Evolutionary conservation across 2,329 filamentous ascomycete genomes (phyloP).

Genomic region (Ceratocystis huliohia): DNA sequence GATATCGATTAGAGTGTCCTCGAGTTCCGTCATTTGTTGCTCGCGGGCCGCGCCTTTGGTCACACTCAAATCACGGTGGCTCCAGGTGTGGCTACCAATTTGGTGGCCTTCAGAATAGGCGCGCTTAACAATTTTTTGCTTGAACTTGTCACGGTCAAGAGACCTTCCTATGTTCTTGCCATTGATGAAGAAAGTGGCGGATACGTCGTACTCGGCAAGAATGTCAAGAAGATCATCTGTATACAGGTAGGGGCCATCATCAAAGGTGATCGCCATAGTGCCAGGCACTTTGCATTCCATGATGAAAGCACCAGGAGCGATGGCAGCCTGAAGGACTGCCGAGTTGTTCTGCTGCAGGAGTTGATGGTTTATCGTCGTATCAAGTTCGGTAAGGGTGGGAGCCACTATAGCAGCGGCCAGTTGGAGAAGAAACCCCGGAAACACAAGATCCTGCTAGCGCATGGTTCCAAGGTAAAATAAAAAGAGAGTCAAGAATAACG

Average conservation of each 20-base stretch:
- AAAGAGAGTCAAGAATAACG: not conserved
- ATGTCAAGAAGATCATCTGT: constrained; percentile 33
- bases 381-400: constrained; percentile 6
- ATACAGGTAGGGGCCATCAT: constrained; percentile 35
- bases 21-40: constrained; percentile 34
- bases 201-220: constrained; percentile 26
- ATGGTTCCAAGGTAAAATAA: not conserved
- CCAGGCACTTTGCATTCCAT: constrained; percentile 27
- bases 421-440: constrained; percentile 6
- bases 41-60: constrained; percentile 28
- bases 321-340: not conserved
- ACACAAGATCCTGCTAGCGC: constrained; percentile 2
- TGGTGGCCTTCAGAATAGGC: constrained; percentile 46
- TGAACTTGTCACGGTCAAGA: constrained; percentile 21
- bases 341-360: not conserved
- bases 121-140: constrained; percentile 28
- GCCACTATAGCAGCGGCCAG: constrained; percentile 1
- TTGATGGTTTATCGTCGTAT: not conserved
- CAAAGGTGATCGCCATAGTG: constrained; percentile 35
- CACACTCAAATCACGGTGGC: constrained; percentile 33
- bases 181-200: constrained; percentile 32
- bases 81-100: constrained; percentile 43
- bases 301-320: constrained; percentile 18
- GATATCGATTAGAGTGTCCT: constrained; percentile 34
- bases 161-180: constrained; percentile 28